Evolutionary conservation across 2,329 filamentous ascomycete species (phyloP), one percentile per base, ranked within the genome.

Genomic region (Fusarium xylarioides): DNA sequence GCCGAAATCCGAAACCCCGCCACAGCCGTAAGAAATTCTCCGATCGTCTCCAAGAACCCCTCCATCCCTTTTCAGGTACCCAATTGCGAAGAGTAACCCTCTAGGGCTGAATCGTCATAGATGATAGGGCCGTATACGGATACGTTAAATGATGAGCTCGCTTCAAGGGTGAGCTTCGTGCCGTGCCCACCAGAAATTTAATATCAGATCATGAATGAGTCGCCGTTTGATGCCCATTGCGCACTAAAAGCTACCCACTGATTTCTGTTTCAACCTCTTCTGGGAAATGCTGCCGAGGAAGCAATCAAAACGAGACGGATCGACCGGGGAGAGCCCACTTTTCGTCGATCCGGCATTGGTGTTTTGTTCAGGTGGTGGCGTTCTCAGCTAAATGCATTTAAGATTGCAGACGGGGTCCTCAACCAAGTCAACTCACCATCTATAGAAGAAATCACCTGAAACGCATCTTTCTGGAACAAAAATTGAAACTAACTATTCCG

Each of bases 241-340:
- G 40, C 35, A 35, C 26, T 32, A 49, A 2, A 40, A 16, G 16
- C 30, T 26, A 52, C 49, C 52, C 49, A 46, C 16, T 7, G 30
- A 52, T 7, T 43, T 49, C 38, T 43, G 52, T 70, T 70, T 53
- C 65, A 69, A 64, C 26, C 65, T 40, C 32, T 64, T 53, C 38
- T 46, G 40, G 64, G 66, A 26, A 18, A 28, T 38, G 14, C 28
- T 35, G 26, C 66, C 66, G 66, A 57, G 23, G 1, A 2, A 44
- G 40, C 66, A 69, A 69, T 69, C 18, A 70, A 70, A 70, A 60
- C 35, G 23, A 66, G 35, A 70, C 67, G 47, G 66, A 70, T 70
- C 66, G 23, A 11, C 59, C 42, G 66, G 58, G 47, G 37, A 32
- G 26, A 66, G 14, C 11, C 67, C 66, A 66, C 67, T 59, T 59